phyloP scores from a whole-genome alignment of 2,329 filamentous ascomycete species.

The Penicillium sp. region DNA sequence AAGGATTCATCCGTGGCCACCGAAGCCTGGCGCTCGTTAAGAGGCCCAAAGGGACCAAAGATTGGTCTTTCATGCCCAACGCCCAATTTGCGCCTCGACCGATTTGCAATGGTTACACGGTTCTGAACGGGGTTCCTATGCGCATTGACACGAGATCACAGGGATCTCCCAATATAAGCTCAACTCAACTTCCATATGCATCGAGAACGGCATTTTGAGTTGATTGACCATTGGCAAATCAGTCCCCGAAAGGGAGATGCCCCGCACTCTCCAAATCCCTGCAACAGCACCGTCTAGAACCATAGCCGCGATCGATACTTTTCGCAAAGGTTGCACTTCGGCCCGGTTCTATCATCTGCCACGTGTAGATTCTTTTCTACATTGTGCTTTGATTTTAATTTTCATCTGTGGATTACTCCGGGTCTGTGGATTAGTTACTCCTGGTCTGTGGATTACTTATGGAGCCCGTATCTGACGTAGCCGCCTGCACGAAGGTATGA shows the following conservation, averaged over 20 bases:
- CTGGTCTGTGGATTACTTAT: neutral
- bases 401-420: neutral
- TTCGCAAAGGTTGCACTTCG: neutral
- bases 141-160: neutral
- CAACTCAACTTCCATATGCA: neutral
- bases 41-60: conserved; percentile 17
- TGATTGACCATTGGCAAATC: neutral
- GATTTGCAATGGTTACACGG: conserved; percentile 9
- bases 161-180: neutral
- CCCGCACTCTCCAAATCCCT: neutral
- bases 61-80: conserved; percentile 25
- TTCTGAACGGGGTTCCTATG: neutral
- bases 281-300: neutral
- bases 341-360: conserved; percentile 12
- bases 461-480: neutral
- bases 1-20: conserved; percentile 7
- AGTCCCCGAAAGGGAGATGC: neutral
- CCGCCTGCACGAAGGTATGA: neutral
- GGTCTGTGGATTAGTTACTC: too few species aligned
- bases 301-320: neutral
- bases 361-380: conserved; percentile 7
- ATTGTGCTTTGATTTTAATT: neutral
- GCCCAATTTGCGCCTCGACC: conserved; percentile 16
- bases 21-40: conserved; percentile 8
- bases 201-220: neutral